phyloP scores from a whole-genome alignment of 1,139 yeast genomes.

The Candida sp. region DNA sequence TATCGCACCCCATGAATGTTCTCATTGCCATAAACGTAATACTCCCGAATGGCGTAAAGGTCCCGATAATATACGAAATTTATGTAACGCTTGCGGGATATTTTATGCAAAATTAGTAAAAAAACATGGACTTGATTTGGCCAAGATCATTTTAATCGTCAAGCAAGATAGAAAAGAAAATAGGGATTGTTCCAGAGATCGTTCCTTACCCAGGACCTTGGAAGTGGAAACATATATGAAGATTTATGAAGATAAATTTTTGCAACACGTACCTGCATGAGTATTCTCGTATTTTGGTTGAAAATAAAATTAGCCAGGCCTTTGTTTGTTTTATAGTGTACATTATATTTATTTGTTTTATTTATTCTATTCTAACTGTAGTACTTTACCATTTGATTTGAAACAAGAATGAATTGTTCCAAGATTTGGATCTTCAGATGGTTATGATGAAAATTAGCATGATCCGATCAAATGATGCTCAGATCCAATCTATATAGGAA shows the following conservation, averaged over 20 bases:
- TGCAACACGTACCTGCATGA: not conserved
- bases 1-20: slow-evolving; percentile 9
- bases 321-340: no score
- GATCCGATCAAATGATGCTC: no score
- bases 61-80: slow-evolving; percentile 35
- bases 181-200: not conserved
- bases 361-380: no score
- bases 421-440: no score
- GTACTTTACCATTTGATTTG: no score
- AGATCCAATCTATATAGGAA: no score
- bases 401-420: no score
- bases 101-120: slow-evolving; percentile 27
- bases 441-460: no score
- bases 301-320: no score
- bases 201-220: not conserved
- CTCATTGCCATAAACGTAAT: slow-evolving; percentile 18
- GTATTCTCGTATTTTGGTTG: no score
- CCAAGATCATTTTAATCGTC: not conserved
- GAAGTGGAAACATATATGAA: not conserved
- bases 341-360: no score
- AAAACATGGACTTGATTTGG: slow-evolving; percentile 7
- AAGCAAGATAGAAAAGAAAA: not conserved
- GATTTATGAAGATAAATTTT: not conserved
- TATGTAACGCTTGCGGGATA: slow-evolving; percentile 45
- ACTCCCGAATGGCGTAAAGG: slow-evolving; percentile 47